phyloP scores from a whole-genome alignment of 2,329 filamentous ascomycete genomes.

The Didymella keratinophila region DNA sequence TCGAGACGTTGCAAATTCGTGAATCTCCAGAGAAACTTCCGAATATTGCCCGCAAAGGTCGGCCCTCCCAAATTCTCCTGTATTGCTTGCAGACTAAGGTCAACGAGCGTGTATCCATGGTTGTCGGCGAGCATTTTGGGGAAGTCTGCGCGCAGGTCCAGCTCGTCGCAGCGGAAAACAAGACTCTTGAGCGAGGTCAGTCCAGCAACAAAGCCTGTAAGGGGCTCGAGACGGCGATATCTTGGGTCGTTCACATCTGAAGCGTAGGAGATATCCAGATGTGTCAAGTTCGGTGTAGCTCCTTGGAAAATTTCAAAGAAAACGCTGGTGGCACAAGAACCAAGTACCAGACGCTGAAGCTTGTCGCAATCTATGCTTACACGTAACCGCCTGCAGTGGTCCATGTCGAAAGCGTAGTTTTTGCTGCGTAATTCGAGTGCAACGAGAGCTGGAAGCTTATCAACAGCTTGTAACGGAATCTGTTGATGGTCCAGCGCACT shows the following conservation, averaged over 20 bases:
- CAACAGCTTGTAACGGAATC: slow-evolving; percentile 19
- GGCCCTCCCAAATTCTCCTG: neutral
- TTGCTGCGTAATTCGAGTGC: slow-evolving; percentile 20
- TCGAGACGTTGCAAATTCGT: neutral
- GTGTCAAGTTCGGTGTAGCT: slow-evolving; percentile 7
- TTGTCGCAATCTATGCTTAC: slow-evolving; percentile 20
- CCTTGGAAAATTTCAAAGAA: slow-evolving; percentile 22
- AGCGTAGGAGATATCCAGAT: slow-evolving; percentile 11
- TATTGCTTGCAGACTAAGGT: slow-evolving; percentile 1
- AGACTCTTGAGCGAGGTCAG: neutral
- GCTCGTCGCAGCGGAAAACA: neutral
- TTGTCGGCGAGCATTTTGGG: neutral
- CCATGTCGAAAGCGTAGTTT: slow-evolving; percentile 19
- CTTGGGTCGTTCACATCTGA: slow-evolving; percentile 7
- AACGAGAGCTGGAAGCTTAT: slow-evolving; percentile 21
- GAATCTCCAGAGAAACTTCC: slow-evolving; percentile 4
- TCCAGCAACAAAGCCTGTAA: neutral
- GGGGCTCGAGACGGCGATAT: neutral
- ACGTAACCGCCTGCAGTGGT: slow-evolving; percentile 20
- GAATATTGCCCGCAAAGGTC: neutral
- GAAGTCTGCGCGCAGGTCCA: slow-evolving; percentile 3
- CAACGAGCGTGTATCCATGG: neutral
- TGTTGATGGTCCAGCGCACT: slow-evolving; percentile 10
- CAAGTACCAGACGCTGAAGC: slow-evolving; percentile 23
- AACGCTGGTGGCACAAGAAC: slow-evolving; percentile 2